phyloP scores from a whole-genome alignment of 192 early-diverging fungal genomes.

The Mortierella hygrophila region DNA sequence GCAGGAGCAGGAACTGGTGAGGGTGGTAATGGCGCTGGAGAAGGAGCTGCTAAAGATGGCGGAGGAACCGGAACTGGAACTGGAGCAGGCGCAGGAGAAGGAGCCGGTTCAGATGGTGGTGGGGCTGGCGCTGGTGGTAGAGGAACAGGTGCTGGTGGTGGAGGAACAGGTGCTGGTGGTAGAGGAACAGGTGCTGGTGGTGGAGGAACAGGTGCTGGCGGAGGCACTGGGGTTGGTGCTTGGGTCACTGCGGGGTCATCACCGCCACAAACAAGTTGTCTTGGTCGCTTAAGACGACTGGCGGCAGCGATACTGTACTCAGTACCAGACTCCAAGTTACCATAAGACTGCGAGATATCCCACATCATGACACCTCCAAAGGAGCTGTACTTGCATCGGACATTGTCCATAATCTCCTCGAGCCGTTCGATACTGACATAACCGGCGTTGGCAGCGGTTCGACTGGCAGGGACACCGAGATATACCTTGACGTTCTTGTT shows the following conservation, averaged over 20 bases:
- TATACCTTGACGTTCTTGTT: conserved; percentile 74
- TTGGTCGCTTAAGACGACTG: conserved; percentile 17
- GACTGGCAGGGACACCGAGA: conserved; percentile 73
- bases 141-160: background rate
- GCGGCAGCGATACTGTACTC: conserved; percentile 14
- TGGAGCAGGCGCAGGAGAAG: background rate
- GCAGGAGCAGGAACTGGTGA: background rate
- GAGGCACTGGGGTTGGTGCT: background rate
- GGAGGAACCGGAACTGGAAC: background rate
- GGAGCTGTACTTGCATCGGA: conserved; percentile 62
- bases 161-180: too few species aligned
- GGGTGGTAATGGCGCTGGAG: background rate
- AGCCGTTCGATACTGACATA: conserved; percentile 64
- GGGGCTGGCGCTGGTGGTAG: background rate
- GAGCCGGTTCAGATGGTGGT: background rate
- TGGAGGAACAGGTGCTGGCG: background rate
- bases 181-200: background rate
- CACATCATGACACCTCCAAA: conserved; percentile 84
- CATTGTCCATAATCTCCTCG: conserved; percentile 61
- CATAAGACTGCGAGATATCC: conserved; percentile 77
- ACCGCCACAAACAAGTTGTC: conserved; percentile 7
- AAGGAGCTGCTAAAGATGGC: background rate
- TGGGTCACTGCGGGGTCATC: background rate
- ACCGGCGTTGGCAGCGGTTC: conserved; percentile 67
- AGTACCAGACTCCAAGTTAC: conserved; percentile 53